A percentile compares a stretch with the other conserved stretches of the same genome.
Conservation (phyloP, 1,284 basidiomycete genomes). For the Cutaneotrichosporon cavernicola region DNA sequence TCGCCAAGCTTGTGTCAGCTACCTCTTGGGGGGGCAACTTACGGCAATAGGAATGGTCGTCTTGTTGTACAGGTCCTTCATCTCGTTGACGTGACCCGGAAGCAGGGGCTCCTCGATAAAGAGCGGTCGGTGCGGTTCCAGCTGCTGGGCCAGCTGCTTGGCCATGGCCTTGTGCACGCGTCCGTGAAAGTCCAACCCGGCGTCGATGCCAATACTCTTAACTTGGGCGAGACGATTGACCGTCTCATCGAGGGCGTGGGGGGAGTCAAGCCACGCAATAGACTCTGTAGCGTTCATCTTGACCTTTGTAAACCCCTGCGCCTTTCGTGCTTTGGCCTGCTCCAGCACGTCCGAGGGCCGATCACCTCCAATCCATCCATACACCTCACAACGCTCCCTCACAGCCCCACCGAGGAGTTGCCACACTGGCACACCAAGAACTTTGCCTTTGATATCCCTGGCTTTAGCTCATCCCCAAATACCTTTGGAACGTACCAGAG, state of each 20-base stretch:
- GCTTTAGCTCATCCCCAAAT: conserved; percentile 45
- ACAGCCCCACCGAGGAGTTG: conserved; percentile 73
- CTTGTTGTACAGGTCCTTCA: conserved; percentile 55
- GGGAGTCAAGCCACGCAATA: conserved; percentile 57
- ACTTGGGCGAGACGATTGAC: conserved; percentile 65
- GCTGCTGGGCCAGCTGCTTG: conserved; percentile 67
- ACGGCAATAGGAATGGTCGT: conserved; percentile 56
- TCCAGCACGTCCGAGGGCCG: conserved; percentile 63
- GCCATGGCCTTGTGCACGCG: conserved; percentile 70
- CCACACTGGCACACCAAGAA: conserved; percentile 70
- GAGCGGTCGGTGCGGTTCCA: conserved; percentile 66
- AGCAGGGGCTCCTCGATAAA: conserved; percentile 78
- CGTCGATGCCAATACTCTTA: conserved; percentile 65
- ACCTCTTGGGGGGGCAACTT: conserved; percentile 15
- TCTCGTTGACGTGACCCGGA: conserved; percentile 54
- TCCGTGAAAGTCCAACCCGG: conserved; percentile 58
- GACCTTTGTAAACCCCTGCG: conserved; percentile 71
- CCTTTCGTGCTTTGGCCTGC: conserved; percentile 63
- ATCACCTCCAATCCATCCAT: conserved; percentile 60
- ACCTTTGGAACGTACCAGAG: conserved; percentile 48
- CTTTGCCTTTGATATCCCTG: conserved; percentile 75
- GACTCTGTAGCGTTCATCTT: conserved; percentile 62
- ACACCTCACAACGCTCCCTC: conserved; percentile 48
- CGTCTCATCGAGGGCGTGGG: conserved; percentile 60
- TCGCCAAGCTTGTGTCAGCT: conserved; percentile 60